These are phyloP conservation scores for Colletotrichum destructivum DNA, from an alignment of 2,329 filamentous ascomycete species.

Conservation along the genomic window DNA sequence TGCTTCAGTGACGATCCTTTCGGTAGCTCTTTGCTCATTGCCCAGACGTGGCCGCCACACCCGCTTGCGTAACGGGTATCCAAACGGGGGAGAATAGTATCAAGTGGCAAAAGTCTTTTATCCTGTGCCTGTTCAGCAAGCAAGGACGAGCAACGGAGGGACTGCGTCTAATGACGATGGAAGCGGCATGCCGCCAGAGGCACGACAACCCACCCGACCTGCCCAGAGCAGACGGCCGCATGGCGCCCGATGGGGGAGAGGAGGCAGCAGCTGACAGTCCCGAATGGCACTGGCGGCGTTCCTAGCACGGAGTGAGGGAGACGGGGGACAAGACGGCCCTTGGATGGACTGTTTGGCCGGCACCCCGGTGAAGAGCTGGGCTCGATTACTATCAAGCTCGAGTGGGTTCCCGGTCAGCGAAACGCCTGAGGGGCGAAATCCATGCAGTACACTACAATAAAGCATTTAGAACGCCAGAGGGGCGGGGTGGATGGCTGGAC, in stretches of 20 bases:
- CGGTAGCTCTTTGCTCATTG: constrained; percentile 8
- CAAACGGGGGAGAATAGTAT: constrained; percentile 2
- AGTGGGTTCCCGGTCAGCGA: constrained; percentile 1
- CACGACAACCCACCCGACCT: constrained; percentile 35
- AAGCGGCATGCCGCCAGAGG: constrained; percentile 35
- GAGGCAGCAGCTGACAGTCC: constrained; percentile 38
- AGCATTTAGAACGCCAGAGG: neutral
- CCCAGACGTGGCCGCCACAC: constrained; percentile 16
- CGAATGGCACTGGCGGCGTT: constrained; percentile 28
- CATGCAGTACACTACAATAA: neutral
- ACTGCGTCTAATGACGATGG: constrained; percentile 23
- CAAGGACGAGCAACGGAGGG: constrained; percentile 12
- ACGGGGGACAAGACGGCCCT: constrained; percentile 25
- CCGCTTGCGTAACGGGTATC: constrained; percentile 5
- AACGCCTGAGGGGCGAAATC: neutral
- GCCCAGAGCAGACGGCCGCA: constrained; percentile 39
- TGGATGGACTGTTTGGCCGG: constrained; percentile 10
- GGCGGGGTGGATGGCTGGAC: neutral
- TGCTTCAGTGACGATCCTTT: constrained; percentile 18
- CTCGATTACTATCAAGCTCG: neutral
- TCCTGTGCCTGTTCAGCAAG: constrained; percentile 22
- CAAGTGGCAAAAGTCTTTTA: constrained; percentile 26
- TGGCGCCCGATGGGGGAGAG: constrained; percentile 25
- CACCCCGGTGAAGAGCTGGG: constrained; percentile 12
- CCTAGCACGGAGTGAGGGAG: constrained; percentile 31